Conservation (phyloP, 1,284 basidiomycete species). For the Leccinum angustisporum region DNA sequence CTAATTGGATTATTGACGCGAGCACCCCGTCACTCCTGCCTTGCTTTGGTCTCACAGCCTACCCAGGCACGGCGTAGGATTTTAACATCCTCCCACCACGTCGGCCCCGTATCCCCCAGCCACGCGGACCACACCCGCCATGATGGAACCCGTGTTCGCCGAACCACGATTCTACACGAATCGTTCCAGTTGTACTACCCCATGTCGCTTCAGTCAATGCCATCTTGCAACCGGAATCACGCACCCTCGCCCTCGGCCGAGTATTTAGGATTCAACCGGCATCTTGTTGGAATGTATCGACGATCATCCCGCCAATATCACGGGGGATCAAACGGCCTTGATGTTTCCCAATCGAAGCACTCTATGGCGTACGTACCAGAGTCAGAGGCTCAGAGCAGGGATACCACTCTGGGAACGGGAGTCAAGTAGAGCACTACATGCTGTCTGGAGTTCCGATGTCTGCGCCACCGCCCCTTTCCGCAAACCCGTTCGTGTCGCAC, state of each 20-base stretch:
- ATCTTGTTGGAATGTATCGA: constrained; percentile 32
- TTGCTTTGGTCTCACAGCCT: constrained; percentile 12
- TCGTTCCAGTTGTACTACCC: constrained; percentile 70
- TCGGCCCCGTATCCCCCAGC: constrained; percentile 64
- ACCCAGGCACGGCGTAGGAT: constrained; percentile 55
- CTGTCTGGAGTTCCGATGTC: constrained; percentile 53
- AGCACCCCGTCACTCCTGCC: constrained; percentile 30
- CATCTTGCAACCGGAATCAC: constrained; percentile 26
- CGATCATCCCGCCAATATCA: constrained; percentile 33
- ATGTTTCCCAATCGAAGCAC: constrained; percentile 32
- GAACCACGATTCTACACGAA: constrained; percentile 51
- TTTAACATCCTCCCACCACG: constrained; percentile 39
- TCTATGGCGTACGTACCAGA: constrained; percentile 13
- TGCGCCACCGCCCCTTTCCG: constrained; percentile 48
- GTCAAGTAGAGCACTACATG: constrained; percentile 31
- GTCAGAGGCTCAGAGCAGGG: constrained; percentile 13
- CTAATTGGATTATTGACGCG: constrained; percentile 91
- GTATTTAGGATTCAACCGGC: constrained; percentile 31
- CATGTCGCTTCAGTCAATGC: constrained; percentile 62
- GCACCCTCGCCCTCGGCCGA: constrained; percentile 24
- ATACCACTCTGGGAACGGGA: constrained; percentile 35
- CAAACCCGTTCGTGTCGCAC: constrained; percentile 46
- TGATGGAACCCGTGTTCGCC: constrained; percentile 41
- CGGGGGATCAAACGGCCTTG: constrained; percentile 23
- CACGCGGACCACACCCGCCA: constrained; percentile 44